Base-by-base conservation (phyloP, 768 basidiomycete genomes). In the Agaricus blazei region DNA sequence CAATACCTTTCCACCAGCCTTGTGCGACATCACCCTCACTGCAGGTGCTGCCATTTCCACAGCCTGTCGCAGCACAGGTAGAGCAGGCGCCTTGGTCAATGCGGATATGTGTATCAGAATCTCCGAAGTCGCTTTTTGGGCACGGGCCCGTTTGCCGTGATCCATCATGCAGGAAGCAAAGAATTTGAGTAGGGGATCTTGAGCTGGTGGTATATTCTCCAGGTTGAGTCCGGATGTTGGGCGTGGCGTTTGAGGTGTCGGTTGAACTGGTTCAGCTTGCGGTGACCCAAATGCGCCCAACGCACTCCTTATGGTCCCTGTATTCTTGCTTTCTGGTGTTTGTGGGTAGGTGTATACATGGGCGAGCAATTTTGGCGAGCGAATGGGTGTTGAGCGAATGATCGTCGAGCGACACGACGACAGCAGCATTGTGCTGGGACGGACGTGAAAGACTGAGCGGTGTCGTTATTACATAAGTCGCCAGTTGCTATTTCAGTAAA, bases 41-140 rank as follows among this genome's bases (percentile, higher is more conserved):
- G 84, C 81, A 1, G 95, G 95, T 3, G 90, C 78, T 1, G 83
- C 85, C 2, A 77, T 64, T 24, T 79, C 64, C 49, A 97, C 71
- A 0, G 93, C 94, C 63, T 84, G 69, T 38, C 85, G 83, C 3
- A 97, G 72, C 59, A 96, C 81, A 15, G 90, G 90, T 34, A 93
- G 73, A 0, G 93, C 88, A n/a, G 85, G 83, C 6, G 83, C 80
- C 52, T 85, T 78, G 14, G 92, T 95, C 56, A 87, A 73, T 9
- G 84, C 76, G 66, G 88, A 87, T 40, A 95, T 80, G 63, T 85
- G 75, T 15, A 83, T 68, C n/a, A 93, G 81, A 60, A 81, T 85
- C n/a, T 74, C 68, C 2, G 84, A 78, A 43, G 84, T 77, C 41
- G 73, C 72, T 31, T 76, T 77, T 0, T 81, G 70, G 0, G 88